Evolutionary conservation across 208 protist genomes (phyloP), one percentile per base, ranked within the genome.

Genomic region (Acanthamoeba lenticulata): DNA sequence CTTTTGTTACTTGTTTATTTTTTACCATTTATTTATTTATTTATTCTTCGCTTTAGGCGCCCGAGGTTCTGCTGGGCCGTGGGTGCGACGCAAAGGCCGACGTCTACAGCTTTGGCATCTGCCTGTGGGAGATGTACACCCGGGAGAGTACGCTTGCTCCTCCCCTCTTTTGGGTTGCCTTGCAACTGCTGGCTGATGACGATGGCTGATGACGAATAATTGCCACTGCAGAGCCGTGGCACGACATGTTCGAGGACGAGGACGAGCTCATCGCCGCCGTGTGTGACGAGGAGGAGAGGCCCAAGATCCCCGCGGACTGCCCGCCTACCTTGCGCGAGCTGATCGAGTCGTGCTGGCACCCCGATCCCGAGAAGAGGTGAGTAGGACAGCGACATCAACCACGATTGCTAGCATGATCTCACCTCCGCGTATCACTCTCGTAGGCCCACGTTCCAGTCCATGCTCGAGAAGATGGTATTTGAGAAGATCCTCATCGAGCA

Each of bases 401-500:
- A 19, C 45, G 45, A 52, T 52, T 52, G 5, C 5, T 52, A 52
- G 19, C 55, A 19, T 29, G 27, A n/a, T 65, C 27, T 32, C 55
- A 65, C 24, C 19, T 3, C 27, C 17, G 17, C 40, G 67, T 42
- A 3, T 40, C 34, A 36, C 67, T 6, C 38, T 77, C 1, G 11
- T 77, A 52, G 79, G 38, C 79, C 79, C 27, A 65, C 79, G 27
- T 89, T 89, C 79, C 79, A 89, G 38, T 17, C 29, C 47, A 89
- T 89, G 47, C 45, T 89, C 13, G 79, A 89, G 47, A 62, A 89
- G 47, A 52, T 52, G 47, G n/a, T 52, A 44, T 89, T 89, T n/a
- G 79, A 89, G 27, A 89, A 89, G 79, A 60, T 89, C 79, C 49
- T 89, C 32, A 62, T 89, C 19, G 79, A 89, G 42, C 42, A 89